Conservation (phyloP, 2,329 filamentous ascomycete genomes). For the Hypoxylon sp. region DNA sequence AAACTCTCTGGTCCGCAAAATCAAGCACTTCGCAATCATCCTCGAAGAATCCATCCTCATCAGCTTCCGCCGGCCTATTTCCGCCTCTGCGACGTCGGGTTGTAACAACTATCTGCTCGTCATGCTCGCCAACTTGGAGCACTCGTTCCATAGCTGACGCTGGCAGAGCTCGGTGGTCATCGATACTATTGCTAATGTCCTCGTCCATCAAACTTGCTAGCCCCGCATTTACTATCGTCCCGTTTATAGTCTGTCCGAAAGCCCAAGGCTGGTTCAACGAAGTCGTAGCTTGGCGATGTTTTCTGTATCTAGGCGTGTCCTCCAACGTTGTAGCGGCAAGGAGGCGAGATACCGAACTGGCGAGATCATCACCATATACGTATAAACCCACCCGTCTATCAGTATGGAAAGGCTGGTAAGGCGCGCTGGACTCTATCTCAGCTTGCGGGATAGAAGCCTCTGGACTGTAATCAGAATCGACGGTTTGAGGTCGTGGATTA, state of each 20-base stretch:
- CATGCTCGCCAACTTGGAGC: conserved; percentile 71
- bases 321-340: conserved; percentile 61
- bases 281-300: conserved; percentile 43
- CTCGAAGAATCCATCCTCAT: conserved; percentile 88
- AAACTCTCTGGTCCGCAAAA: conserved; percentile 81
- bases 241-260: conserved; percentile 70
- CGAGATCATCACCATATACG: conserved; percentile 66
- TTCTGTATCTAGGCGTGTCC: conserved; percentile 59
- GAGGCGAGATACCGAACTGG: conserved; percentile 58
- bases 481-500: conserved; percentile 60
- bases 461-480: conserved; percentile 61
- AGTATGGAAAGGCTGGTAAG: conserved; percentile 96
- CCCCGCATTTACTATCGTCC: conserved; percentile 68
- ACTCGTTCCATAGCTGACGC: conserved; percentile 76
- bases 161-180: conserved; percentile 72
- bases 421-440: conserved; percentile 95
- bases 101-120: conserved; percentile 86
- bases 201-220: conserved; percentile 65
- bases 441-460: conserved; percentile 80
- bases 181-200: conserved; percentile 65
- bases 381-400: conserved; percentile 87
- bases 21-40: conserved; percentile 93
- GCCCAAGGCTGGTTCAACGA: conserved; percentile 64
- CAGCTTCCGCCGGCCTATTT: conserved; percentile 64
- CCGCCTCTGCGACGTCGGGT: conserved; percentile 78